Evolutionary conservation across 352 stramenopile species (phyloP), one percentile per base, ranked within the genome.

Genomic region (Poterioochromonas sp.): DNA sequence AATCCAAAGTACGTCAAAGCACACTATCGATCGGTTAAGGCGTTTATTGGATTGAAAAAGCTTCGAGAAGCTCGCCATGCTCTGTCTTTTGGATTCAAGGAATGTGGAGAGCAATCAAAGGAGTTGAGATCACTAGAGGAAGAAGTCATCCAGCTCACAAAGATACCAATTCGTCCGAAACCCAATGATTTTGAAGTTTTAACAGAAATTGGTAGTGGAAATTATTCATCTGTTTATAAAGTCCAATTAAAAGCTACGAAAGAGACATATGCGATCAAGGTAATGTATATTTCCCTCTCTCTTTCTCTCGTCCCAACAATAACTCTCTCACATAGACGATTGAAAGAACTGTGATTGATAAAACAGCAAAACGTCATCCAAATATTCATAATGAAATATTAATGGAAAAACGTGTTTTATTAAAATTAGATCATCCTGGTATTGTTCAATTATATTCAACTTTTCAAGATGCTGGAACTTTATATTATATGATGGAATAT

Each of bases 341-440:
- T 39, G 90, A 95, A 79, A 94, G 94, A 82, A 83, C 90, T 79
- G 87, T 89, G 76, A 87, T 94, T 49, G 91, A 92, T 77, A 86
- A 89, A 1, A 82, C 95, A 69, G 88, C 88, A 79, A 82, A 91
- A 51, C 91, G 96, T 77, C 95, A 99, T 85, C 90, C 91, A 51
- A 98, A 99, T 83, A 94, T 98, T 15, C 93, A 95, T 83, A 98
- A 99, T 84, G 95, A 99, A 85, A 96, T 98, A 80, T 87, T 93
- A 64, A 98, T 98, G 94, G 95, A 99, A 86, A 93, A 95, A 82
- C 85, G 95, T 32, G 39, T 32, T 80, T 35, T 74, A 22, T n/a
- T 32, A 22, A 73, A 76, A 34, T 84, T 93, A 70, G 83, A 83
- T 62, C 92, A 97, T 80, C 87, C 91, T 12, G 94, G 94, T 82